These are phyloP conservation scores for Alternaria sp. DNA, from an alignment of 2,329 filamentous ascomycete genomes.

Conservation along the genomic window DNA sequence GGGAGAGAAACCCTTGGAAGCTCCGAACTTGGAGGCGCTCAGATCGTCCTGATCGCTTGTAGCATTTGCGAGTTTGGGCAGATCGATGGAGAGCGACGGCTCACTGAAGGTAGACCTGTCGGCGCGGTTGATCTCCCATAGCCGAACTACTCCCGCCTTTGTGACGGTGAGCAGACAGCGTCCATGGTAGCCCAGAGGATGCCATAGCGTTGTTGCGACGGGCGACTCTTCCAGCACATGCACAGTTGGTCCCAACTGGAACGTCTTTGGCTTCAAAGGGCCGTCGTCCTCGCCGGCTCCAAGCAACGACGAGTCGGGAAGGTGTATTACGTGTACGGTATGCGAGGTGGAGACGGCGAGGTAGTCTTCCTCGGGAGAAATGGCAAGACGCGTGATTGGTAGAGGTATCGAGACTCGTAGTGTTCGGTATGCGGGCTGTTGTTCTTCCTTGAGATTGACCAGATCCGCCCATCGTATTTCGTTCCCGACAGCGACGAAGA, in stretches of 20 bases:
- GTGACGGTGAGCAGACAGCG: conserved; percentile 88
- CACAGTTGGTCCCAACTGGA: conserved; percentile 89
- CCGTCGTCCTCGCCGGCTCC: conserved; percentile 68
- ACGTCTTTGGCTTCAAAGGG: conserved; percentile 81
- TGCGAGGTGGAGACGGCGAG: conserved; percentile 87
- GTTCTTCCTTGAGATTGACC: conserved; percentile 73
- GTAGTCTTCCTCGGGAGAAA: conserved; percentile 82
- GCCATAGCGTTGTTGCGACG: conserved; percentile 86
- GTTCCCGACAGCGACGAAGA: conserved; percentile 87
- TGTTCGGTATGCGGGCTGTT: conserved; percentile 47
- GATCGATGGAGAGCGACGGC: conserved; percentile 82
- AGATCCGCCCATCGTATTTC: conserved; percentile 94
- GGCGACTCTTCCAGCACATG: conserved; percentile 87
- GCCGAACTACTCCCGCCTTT: conserved; percentile 82
- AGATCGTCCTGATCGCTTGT: conserved; percentile 84
- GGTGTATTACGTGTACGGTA: conserved; percentile 85
- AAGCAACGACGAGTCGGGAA: conserved; percentile 82
- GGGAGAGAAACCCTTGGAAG: conserved; percentile 83
- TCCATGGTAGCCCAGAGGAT: conserved; percentile 84
- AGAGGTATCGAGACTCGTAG: conserved; percentile 81
- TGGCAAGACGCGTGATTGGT: conserved; percentile 82
- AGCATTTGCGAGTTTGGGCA: conserved; percentile 88
- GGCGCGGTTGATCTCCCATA: conserved; percentile 88
- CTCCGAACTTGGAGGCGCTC: conserved; percentile 74
- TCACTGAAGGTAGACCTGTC: conserved; percentile 88